Evolutionary conservation across 306 rosid species (phyloP).

Genomic region (Cyclanthera cordifolia): DNA sequence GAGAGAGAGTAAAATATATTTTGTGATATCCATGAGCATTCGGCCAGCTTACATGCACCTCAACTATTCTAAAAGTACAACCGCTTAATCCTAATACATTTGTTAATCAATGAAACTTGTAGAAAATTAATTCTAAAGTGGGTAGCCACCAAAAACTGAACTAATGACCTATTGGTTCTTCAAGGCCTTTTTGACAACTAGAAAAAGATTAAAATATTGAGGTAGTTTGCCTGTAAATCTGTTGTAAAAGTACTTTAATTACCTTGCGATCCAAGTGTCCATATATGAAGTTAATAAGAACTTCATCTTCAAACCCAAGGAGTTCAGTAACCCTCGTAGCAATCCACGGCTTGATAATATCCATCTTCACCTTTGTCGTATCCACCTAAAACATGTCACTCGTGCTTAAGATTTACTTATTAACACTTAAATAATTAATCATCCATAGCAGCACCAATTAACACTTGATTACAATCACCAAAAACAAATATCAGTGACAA

Average conservation of each 20-base stretch:
- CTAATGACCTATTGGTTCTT: too few species aligned
- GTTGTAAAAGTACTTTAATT: background rate
- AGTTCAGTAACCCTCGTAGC: conserved; percentile 80
- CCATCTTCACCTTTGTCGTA: conserved; percentile 81
- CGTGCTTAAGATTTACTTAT: conserved; percentile 11
- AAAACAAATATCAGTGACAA: background rate
- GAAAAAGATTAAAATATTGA: background rate
- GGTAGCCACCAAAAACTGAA: too few species aligned
- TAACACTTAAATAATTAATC: background rate
- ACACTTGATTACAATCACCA: background rate
- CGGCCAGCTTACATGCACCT: too few species aligned
- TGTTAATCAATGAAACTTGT: too few species aligned
- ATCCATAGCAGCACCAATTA: background rate
- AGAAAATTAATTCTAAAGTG: too few species aligned
- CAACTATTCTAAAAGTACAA: too few species aligned
- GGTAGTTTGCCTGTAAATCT: background rate
- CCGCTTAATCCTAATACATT: too few species aligned
- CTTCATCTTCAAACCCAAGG: conserved; percentile 96
- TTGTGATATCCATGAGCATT: too few species aligned
- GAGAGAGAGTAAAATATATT: background rate
- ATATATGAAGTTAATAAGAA: conserved; percentile 87
- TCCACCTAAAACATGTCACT: conserved; percentile 54
- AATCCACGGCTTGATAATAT: conserved; percentile 83
- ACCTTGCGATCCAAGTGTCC: conserved; percentile 91
- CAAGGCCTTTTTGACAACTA: too few species aligned